Evolutionary conservation across 73 alveolate species (phyloP), one percentile per base, ranked within the genome.

Genomic region (Paramecium sonneborni): DNA sequence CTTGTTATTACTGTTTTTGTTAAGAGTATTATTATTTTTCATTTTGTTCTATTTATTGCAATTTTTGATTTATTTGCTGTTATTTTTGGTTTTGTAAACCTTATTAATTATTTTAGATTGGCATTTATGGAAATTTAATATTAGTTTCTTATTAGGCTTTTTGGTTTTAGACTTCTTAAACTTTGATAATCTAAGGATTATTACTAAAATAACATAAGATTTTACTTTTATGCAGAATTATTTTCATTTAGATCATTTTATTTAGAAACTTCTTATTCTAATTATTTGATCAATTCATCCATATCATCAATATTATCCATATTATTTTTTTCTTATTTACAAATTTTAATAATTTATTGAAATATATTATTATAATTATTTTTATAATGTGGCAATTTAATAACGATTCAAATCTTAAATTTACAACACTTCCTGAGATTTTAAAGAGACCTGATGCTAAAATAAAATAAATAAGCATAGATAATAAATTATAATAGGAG

Each of bases 371-470:
- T 52, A 52, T 52, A 52, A n/a, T 52, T 52, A 52, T 15, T 15
- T 52, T 52, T 52, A 52, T 52, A 52, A 62, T 62, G 84, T 62
- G 84, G 84, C 84, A 62, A 72, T 62, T 38, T 28, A 38, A 58
- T 30, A 72, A 72, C 32, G 57, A 72, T 72, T 35, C 86, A 3
- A 32, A 35, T 72, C 55, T 35, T 35, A 72, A 72, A 37, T 72
- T 72, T 37, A 44, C 69, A 14, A 46, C 69, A 20, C 74, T 79
- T 79, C 90, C 90, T 0, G 90, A 79, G 41, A 79, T 79, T 26
- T 9, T 79, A 21, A 79, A 79, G 18, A 39, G 90, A 79, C 90
- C 90, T 14, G 76, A 79, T 37, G 86, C 32, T 20, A 21, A 28
- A 72, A 18, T 10, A 1, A 62, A 62, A 14, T 32, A 62, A 62